These are phyloP conservation scores for Lyophyllum decastes DNA, from an alignment of 768 basidiomycete genomes.

Conservation along the genomic window DNA sequence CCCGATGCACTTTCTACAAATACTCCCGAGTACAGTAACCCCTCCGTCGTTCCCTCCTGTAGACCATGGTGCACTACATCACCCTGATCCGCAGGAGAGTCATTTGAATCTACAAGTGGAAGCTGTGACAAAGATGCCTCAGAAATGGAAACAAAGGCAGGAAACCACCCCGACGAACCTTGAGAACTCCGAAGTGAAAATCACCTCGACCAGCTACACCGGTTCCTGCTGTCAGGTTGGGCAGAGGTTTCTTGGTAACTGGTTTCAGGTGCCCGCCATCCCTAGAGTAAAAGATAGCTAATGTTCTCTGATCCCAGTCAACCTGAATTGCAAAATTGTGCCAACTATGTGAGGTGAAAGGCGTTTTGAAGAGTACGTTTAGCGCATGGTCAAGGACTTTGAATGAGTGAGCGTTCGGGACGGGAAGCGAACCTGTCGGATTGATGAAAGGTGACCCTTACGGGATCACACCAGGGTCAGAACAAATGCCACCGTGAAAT, in stretches of 20 bases:
- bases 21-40: constrained; percentile 56
- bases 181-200: constrained; percentile 62
- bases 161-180: constrained; percentile 36
- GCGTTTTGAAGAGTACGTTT: constrained; percentile 49
- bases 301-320: constrained; percentile 53
- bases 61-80: constrained; percentile 62
- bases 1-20: constrained; percentile 48
- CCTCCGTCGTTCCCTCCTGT: constrained; percentile 59
- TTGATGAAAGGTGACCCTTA: constrained; percentile 59
- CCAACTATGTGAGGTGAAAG: constrained; percentile 46
- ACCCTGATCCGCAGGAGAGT: constrained; percentile 45
- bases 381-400: constrained; percentile 58
- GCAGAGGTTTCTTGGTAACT: constrained; percentile 38
- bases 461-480: neutral
- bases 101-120: constrained; percentile 48
- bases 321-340: constrained; percentile 64
- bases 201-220: constrained; percentile 56
- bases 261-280: constrained; percentile 36
- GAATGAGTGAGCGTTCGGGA: constrained; percentile 44
- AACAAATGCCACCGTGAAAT: neutral
- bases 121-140: constrained; percentile 34
- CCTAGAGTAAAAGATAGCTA: constrained; percentile 52
- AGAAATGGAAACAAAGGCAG: neutral
- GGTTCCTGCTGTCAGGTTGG: constrained; percentile 39
- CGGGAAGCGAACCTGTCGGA: constrained; percentile 45